phyloP scores from a whole-genome alignment of 495 filamentous ascomycete genomes.

The Hypoxylon lenormandii region DNA sequence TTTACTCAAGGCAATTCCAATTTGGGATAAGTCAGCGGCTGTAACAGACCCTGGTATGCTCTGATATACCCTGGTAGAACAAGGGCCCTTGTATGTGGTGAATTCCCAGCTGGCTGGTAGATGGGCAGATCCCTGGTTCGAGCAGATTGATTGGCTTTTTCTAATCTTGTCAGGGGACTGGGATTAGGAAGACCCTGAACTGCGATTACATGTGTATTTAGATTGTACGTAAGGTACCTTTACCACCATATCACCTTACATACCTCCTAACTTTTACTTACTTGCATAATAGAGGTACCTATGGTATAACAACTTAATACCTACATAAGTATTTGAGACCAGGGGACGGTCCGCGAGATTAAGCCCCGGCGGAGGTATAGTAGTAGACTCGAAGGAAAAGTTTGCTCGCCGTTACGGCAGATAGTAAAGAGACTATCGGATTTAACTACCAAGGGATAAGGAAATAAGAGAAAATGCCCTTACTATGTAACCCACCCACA shows the following conservation, averaged over 20 bases:
- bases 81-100: conserved; percentile 29
- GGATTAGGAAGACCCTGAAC: conserved; percentile 12
- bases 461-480: conserved; percentile 7
- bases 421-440: conserved; percentile 11
- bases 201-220: conserved; percentile 12
- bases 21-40: conserved; percentile 29
- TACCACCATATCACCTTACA: no score
- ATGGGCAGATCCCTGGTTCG: conserved; percentile 46
- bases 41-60: conserved; percentile 29
- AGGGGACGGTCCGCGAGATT: conserved; percentile 20
- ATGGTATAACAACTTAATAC: conserved; percentile 2
- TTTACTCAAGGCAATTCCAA: conserved; percentile 29
- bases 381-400: background rate
- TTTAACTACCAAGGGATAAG: conserved; percentile 18
- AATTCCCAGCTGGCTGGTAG: conserved; percentile 52
- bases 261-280: no score
- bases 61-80: conserved; percentile 23
- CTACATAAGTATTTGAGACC: conserved; percentile 12
- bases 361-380: background rate
- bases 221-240: conserved; percentile 6
- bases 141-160: conserved; percentile 39
- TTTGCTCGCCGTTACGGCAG: background rate
- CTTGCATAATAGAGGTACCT: no score
- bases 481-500: conserved; percentile 2
- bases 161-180: conserved; percentile 19